Evolutionary conservation across 106 monocot species (phyloP).

Genomic region (Triglochin maritima): DNA sequence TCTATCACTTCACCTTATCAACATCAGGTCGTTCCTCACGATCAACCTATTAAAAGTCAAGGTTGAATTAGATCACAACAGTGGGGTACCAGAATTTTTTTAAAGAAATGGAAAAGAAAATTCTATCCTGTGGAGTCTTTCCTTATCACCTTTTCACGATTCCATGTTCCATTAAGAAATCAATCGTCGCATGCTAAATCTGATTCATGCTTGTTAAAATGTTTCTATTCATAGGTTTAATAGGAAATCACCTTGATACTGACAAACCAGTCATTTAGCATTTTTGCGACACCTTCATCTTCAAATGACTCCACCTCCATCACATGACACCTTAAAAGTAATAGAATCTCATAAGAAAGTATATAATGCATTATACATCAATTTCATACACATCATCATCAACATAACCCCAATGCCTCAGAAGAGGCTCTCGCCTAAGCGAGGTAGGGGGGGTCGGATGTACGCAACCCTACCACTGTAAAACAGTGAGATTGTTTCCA

Average conservation of each 20-base stretch:
- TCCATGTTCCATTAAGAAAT: too few species aligned
- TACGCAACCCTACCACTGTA: too few species aligned
- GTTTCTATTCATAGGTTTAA: not conserved
- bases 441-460: too few species aligned
- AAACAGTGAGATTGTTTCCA: too few species aligned
- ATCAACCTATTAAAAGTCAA: slow-evolving; percentile 55
- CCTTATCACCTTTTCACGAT: too few species aligned
- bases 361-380: too few species aligned
- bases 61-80: not conserved
- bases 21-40: slow-evolving; percentile 95
- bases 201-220: not conserved
- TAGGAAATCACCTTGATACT: slow-evolving; percentile 66
- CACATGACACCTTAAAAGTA: slow-evolving; percentile 76
- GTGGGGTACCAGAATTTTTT: not conserved
- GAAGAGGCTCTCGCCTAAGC: too few species aligned
- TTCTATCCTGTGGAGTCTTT: too few species aligned
- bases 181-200: not conserved
- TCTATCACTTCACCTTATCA: slow-evolving; percentile 55
- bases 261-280: slow-evolving; percentile 90
- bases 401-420: too few species aligned
- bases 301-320: slow-evolving; percentile 99
- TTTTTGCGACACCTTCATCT: slow-evolving; percentile 72
- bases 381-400: too few species aligned
- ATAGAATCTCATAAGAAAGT: not conserved
- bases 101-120: not conserved